Percentiles rank a stretch among this genome's conserved stretches.
These are phyloP conservation scores for Apostasia shenzhenica DNA, from an alignment of 106 monocot species.

Conservation along the genomic window DNA sequence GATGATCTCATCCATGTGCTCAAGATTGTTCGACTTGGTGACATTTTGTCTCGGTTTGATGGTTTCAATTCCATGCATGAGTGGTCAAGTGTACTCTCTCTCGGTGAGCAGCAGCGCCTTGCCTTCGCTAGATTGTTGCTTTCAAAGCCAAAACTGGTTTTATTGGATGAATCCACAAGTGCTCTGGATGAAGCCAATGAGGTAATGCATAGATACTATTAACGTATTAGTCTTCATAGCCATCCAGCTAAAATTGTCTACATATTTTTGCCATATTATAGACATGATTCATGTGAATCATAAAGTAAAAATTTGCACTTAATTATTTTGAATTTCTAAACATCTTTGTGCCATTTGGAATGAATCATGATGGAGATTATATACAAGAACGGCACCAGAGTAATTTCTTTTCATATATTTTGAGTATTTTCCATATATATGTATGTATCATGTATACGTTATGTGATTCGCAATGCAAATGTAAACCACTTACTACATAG, in stretches of 20 bases:
- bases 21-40: constrained; percentile 62
- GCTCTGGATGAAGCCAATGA: constrained; percentile 77
- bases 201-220: constrained; percentile 15
- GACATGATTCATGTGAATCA: neutral
- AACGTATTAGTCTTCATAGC: neutral
- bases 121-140: constrained; percentile 80
- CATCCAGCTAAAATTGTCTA: neutral
- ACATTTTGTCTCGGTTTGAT: constrained; percentile 71
- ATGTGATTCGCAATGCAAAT: too few species aligned
- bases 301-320: too few species aligned
- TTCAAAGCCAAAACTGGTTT: constrained; percentile 48
- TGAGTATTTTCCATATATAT: too few species aligned
- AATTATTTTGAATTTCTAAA: too few species aligned
- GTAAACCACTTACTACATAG: too few species aligned
- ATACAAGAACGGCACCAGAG: too few species aligned
- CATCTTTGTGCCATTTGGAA: too few species aligned
- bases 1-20: constrained; percentile 66
- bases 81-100: constrained; percentile 85
- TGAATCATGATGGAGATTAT: too few species aligned
- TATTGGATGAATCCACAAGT: constrained; percentile 84
- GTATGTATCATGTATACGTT: too few species aligned
- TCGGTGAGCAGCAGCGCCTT: constrained; percentile 89
- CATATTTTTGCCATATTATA: neutral
- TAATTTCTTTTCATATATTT: too few species aligned
- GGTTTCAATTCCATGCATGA: constrained; percentile 47